These are phyloP conservation scores for Pythium dissimile DNA, from an alignment of 352 stramenopile genomes.

Conservation along the genomic window DNA sequence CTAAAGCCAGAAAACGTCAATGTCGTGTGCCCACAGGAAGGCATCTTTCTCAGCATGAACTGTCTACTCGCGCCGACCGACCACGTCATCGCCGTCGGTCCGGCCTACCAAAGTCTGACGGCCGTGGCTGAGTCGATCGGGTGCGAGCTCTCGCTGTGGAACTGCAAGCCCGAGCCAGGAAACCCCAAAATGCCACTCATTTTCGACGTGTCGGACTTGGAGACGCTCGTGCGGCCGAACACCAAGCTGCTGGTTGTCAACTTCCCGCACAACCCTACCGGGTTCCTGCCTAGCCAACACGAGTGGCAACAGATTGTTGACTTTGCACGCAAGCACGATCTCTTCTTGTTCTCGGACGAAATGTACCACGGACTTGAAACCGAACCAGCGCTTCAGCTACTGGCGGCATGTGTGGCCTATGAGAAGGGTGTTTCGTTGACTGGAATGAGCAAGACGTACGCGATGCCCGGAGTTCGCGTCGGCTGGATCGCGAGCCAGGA, in stretches of 20 bases:
- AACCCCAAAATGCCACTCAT: conserved; percentile 15
- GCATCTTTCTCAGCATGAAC: conserved; percentile 56
- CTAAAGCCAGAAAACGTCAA: conserved; percentile 28
- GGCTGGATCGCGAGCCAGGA: conserved; percentile 57
- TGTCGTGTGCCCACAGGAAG: conserved; percentile 49
- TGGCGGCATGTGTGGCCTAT: conserved; percentile 34
- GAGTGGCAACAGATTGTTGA: conserved; percentile 41
- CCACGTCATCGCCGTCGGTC: conserved; percentile 45
- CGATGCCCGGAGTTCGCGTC: conserved; percentile 47
- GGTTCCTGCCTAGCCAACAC: conserved; percentile 29
- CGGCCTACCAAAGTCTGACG: conserved; percentile 53
- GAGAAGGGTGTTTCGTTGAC: conserved; percentile 46
- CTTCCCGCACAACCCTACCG: conserved; percentile 78
- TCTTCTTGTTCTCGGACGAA: conserved; percentile 66
- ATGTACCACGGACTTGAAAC: conserved; percentile 58
- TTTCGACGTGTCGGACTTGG: conserved; percentile 43
- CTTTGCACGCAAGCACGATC: conserved; percentile 30
- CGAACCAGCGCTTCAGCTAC: conserved; percentile 20
- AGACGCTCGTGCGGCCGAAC: conserved; percentile 30
- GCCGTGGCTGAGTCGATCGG: conserved; percentile 34
- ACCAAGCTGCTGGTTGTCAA: conserved; percentile 71
- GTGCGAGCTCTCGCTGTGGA: conserved; percentile 38
- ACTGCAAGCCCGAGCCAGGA: conserved; percentile 7
- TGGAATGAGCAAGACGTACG: conserved; percentile 59
- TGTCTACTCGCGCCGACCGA: conserved; percentile 40